These are phyloP conservation scores for Firmiana major DNA, from an alignment of 345 rosid genomes.

Conservation along the genomic window DNA sequence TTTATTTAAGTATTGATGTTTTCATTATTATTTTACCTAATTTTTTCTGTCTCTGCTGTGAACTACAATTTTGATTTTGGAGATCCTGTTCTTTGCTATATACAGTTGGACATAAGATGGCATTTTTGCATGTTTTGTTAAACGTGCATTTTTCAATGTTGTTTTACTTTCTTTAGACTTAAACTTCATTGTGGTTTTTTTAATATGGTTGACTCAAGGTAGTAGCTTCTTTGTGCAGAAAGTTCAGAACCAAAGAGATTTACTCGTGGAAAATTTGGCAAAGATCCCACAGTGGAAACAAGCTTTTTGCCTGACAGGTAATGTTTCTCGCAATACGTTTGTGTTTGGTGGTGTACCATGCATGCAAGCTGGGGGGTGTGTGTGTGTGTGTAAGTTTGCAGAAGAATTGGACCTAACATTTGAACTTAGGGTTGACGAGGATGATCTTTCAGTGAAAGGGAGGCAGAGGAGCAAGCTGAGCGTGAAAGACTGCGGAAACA, in stretches of 20 bases:
- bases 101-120: background rate
- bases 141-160: background rate
- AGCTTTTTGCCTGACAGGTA: constrained; percentile 98
- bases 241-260: constrained; percentile 35
- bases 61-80: background rate
- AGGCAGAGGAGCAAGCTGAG: constrained; percentile 99
- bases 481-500: constrained; percentile 91
- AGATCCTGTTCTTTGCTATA: background rate
- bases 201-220: background rate
- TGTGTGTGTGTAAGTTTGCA: background rate
- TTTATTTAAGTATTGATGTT: background rate
- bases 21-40: background rate
- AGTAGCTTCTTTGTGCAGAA: constrained; percentile 23
- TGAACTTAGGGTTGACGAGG: constrained; percentile 73
- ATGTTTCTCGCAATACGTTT: constrained; percentile 15
- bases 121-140: background rate
- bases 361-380: background rate
- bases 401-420: constrained; percentile 37
- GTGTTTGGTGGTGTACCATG: background rate
- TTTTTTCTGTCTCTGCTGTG: background rate
- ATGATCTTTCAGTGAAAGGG: constrained; percentile 94
- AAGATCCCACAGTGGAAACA: constrained; percentile 96
- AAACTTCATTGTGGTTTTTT: background rate
- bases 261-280: constrained; percentile 65
- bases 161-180: background rate